These are phyloP conservation scores for Chlorella sp. DNA, from an alignment of 139 green algal species.

Conservation along the genomic window DNA sequence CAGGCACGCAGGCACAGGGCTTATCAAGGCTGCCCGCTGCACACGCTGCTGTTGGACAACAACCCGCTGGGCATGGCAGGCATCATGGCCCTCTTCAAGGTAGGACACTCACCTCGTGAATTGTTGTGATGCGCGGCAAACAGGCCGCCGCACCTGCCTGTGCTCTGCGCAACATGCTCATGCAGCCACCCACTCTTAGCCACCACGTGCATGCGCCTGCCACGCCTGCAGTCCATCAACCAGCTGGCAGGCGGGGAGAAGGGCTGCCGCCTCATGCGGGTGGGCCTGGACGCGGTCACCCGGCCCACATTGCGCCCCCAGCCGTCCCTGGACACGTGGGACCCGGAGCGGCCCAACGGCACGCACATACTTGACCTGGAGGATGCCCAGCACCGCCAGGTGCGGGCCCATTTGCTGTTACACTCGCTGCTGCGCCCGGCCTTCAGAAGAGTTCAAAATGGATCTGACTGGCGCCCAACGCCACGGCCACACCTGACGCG, in stretches of 20 bases:
- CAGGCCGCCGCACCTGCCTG: too few species aligned
- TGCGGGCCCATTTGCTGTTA: neutral
- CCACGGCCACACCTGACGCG: neutral
- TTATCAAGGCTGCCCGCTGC: neutral
- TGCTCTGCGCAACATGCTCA: neutral
- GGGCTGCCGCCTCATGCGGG: neutral
- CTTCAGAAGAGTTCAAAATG: neutral
- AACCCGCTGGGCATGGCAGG: neutral
- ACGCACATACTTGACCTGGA: neutral
- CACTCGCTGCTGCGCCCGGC: neutral
- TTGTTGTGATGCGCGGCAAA: neutral
- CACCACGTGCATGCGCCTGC: neutral
- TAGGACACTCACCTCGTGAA: neutral
- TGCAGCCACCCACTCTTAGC: neutral
- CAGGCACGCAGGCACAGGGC: neutral
- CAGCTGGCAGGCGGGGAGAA: too few species aligned
- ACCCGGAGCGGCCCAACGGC: neutral
- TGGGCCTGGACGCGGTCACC: neutral
- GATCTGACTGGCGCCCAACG: neutral
- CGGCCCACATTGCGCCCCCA: neutral
- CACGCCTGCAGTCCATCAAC: neutral
- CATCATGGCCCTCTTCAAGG: neutral
- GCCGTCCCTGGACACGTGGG: neutral
- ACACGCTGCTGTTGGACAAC: neutral
- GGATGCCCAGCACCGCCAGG: neutral